Evolutionary conservation across 139 green algal genomes (phyloP).

Genomic region (Chlamydomonas schloesseri): DNA sequence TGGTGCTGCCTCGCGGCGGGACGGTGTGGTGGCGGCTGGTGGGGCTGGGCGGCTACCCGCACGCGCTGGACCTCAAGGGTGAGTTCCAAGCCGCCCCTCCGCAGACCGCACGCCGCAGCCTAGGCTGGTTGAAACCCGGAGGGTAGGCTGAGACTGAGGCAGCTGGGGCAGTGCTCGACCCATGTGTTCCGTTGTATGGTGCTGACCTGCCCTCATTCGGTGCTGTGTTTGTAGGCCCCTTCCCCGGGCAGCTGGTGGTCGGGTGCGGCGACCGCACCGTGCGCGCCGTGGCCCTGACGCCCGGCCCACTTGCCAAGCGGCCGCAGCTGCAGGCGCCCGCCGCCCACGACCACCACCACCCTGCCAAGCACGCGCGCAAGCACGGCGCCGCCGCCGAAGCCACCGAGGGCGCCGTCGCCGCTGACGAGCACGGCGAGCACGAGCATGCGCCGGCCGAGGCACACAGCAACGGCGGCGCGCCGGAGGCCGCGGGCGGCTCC

Average conservation of each 20-base stretch:
- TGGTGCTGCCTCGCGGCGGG: constrained; percentile 7
- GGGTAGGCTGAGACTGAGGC: too few relatives aligned
- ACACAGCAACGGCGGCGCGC: neutral
- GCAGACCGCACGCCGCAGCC: too few relatives aligned
- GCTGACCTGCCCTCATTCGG: neutral
- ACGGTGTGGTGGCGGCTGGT: constrained; percentile 35
- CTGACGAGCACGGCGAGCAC: too few relatives aligned
- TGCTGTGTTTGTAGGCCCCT: neutral
- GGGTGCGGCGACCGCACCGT: constrained; percentile 65
- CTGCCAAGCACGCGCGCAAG: neutral
- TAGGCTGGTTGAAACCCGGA: too few relatives aligned
- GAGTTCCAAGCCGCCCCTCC: too few relatives aligned
- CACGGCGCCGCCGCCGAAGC: too few relatives aligned
- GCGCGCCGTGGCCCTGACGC: constrained; percentile 24
- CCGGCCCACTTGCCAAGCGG: neutral
- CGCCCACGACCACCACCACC: neutral
- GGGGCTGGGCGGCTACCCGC: constrained; percentile 47
- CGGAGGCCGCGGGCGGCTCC: neutral
- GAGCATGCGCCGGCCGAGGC: too few relatives aligned
- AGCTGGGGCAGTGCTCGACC: too few relatives aligned
- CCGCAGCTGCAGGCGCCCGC: neutral
- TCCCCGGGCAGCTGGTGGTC: constrained; percentile 44
- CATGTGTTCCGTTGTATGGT: too few relatives aligned
- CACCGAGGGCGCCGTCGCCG: too few relatives aligned
- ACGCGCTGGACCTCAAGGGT: constrained; percentile 32